These are phyloP conservation scores for Phytophthora macrochlamydospora DNA, from an alignment of 352 stramenopile species.

Conservation along the genomic window DNA sequence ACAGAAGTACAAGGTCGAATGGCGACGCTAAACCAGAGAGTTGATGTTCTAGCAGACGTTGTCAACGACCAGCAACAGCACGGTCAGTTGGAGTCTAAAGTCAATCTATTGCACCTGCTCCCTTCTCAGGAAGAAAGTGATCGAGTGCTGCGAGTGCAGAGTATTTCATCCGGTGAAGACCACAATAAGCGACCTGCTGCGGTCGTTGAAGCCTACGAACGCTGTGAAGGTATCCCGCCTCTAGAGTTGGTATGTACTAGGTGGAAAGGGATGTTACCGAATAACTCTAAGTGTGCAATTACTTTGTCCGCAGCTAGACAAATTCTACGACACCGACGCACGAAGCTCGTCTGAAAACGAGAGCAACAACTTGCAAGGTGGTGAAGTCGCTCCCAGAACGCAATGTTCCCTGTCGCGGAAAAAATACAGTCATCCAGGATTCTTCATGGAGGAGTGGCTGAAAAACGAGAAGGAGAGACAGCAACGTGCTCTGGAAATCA, in stretches of 20 bases:
- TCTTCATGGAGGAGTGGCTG: slow-evolving; percentile 69
- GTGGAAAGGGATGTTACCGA: not conserved
- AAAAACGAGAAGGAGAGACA: slow-evolving; percentile 44
- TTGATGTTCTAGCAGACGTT: slow-evolving; percentile 33
- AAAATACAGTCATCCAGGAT: slow-evolving; percentile 67
- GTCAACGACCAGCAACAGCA: slow-evolving; percentile 25
- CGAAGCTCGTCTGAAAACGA: slow-evolving; percentile 2
- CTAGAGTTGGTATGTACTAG: slow-evolving; percentile 43
- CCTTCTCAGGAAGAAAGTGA: slow-evolving; percentile 29
- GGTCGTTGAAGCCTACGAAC: slow-evolving; percentile 34
- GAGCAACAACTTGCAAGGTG: not conserved
- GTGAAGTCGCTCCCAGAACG: not conserved
- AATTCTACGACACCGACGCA: slow-evolving; percentile 29
- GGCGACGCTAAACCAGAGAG: slow-evolving; percentile 31
- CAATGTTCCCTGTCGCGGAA: slow-evolving; percentile 26
- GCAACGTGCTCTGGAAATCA: slow-evolving; percentile 37
- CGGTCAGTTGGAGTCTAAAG: slow-evolving; percentile 1
- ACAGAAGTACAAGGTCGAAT: slow-evolving; percentile 35
- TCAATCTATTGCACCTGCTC: slow-evolving; percentile 13
- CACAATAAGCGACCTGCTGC: slow-evolving; percentile 16
- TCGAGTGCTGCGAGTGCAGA: slow-evolving; percentile 28
- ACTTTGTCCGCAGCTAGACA: slow-evolving; percentile 32
- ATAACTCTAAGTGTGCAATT: not conserved
- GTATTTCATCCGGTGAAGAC: slow-evolving; percentile 18
- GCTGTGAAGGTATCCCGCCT: slow-evolving; percentile 45